phyloP scores from a whole-genome alignment of 2,329 filamentous ascomycete genomes.

The Penicillium sp. region DNA sequence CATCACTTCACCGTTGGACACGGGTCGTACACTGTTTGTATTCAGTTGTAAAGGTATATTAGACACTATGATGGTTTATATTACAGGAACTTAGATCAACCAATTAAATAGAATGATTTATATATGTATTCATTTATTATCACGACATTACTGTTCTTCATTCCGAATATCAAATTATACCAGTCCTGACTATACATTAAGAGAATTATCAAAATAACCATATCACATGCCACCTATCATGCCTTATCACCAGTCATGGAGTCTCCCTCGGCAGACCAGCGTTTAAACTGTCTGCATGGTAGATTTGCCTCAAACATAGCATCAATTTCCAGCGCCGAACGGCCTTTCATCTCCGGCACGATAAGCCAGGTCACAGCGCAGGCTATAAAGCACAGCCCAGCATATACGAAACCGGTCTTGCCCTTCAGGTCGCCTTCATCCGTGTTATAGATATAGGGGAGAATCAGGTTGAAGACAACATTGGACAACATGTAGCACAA shows the following conservation, averaged over 20 bases:
- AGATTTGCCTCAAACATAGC: constrained; percentile 31
- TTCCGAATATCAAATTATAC: not conserved
- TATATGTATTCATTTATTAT: too few relatives aligned
- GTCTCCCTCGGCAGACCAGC: constrained; percentile 16
- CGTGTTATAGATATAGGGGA: constrained; percentile 55
- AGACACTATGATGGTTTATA: not conserved
- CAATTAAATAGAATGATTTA: not conserved
- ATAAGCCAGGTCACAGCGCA: constrained; percentile 42
- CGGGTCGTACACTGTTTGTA: not conserved
- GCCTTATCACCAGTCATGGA: not conserved
- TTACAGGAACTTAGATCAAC: not conserved
- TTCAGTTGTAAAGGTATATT: not conserved
- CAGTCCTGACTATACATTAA: not conserved
- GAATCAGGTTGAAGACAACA: constrained; percentile 46
- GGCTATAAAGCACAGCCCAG: constrained; percentile 33
- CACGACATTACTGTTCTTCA: too few relatives aligned
- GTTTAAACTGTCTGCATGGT: constrained; percentile 23
- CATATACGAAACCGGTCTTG: constrained; percentile 46
- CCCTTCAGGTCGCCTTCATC: constrained; percentile 44
- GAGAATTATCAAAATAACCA: not conserved
- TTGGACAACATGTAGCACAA: constrained; percentile 42
- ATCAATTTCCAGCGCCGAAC: constrained; percentile 52
- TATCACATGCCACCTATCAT: not conserved
- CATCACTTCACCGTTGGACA: not conserved
- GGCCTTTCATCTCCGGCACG: constrained; percentile 57